Base-by-base conservation (phyloP, 768 basidiomycete species). In the Leccinellum rugosiceps region DNA sequence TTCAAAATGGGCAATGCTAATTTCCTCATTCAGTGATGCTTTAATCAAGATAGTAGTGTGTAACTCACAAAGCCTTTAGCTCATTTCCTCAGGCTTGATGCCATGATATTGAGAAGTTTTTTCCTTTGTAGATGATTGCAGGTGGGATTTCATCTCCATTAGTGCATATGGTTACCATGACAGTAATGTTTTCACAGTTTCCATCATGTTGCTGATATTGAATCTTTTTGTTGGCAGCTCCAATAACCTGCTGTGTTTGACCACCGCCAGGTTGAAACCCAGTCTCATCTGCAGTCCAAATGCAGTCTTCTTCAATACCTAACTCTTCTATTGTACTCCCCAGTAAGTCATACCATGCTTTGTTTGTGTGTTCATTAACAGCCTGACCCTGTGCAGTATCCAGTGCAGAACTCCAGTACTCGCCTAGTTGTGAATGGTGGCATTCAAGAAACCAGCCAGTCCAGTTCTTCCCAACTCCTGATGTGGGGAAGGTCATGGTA, bases 151-250 rank as follows among this genome's bases (percentile, higher is more conserved):
- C 44, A 2, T 73, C 73, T 0, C 80, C 77, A 65, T 77, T 73
- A 0, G 73, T 74, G 62, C 77, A 76, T 21, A 80, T 80, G 3
- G 75, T 77, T 0, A 73, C 68, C 47, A 81, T 59, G 0, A 66
- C 46, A 0, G 68, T 72, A 8, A 68, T 62, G 21, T 65, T 71
- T 48, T 73, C 64, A 0, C 56, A 30, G 46, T 60, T 65, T 14
- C 64, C 65, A 48, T 55, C 53, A 3, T 23, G 1, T 38, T 70
- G 65, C 35, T 65, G 60, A 53, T 72, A 44, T 43, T 72, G 64
- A 0, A 21, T 48, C 10, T 52, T 49, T 3, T 21, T 45, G 17
- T 9, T 4, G 7, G 30, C 35, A 1, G 32, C 19, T 0, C 65
- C 61, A 45, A 67, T 47, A 14, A 64, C 63, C 6, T 17, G 8